Evolutionary conservation across 2,329 filamentous ascomycete genomes (phyloP), one percentile per base, ranked within the genome.

Genomic region (Apiospora marii): DNA sequence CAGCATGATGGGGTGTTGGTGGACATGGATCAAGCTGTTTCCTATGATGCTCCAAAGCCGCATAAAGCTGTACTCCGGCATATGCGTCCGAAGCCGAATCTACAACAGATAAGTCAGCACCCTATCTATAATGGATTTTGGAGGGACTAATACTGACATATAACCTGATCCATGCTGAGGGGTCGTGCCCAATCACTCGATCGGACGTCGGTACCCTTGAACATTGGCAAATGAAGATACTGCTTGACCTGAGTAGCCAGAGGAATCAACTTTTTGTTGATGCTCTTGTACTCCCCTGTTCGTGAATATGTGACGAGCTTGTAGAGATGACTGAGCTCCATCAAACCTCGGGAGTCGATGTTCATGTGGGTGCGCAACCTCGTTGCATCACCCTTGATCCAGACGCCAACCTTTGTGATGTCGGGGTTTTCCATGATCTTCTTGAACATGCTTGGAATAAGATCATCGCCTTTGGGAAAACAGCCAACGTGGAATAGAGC

Each of bases 31-130:
- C 82, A 74, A 98, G 84, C 8, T 85, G 84, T 76, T 89, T 85
- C 22, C 95, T 87, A 77, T 92, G 89, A 69, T 88, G 83, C 72
- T 98, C 92, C 64, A 98, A 84, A 0, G 88, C 87, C 73, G 94
- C 86, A 78, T 90, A 97, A 1, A 98, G 84, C 72, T 94, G 92
- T 14, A 93, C 82, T 61, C 91, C 90, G 73, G 93, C 94, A 79
- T 98, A 98, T 0, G 94, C 92, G 80, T 97, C 94, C 0, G 93
- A 92, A 16, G 94, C 94, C 13, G 94, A 91, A 81, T 95, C 92
- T 93, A 76, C 34, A 51, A 24, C 74, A 69, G 14, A 75, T 81
- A 44, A 81, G 75, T 82, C 41, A 81, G 81, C 76, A 70, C 77
- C 72, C 51, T 64, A 73, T 13, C 51, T 64, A 73, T 13, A 24